Evolutionary conservation across 768 basidiomycete species (phyloP), one percentile per base, ranked within the genome.

Genomic region (Galerina sulciceps): DNA sequence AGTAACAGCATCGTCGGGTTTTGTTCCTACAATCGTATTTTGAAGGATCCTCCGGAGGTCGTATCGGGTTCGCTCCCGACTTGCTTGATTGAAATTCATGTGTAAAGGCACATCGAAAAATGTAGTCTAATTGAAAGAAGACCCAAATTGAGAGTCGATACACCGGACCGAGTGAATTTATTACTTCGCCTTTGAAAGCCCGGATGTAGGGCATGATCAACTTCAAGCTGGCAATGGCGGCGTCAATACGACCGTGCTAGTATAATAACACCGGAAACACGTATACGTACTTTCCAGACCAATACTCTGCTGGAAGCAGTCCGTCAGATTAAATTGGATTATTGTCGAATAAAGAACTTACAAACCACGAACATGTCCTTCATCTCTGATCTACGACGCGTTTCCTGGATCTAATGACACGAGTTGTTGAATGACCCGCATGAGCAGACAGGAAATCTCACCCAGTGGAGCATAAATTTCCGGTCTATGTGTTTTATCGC

Each of bases 91-190:
- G 67, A 96, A 88, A 63, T 92, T 93, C 73, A 86, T 81, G 68
- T 98, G 95, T 18, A 98, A 79, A 17, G 93, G 93, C 6, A 93
- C 92, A 69, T 97, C 95, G 63, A 97, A 97, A 68, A 96, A 93
- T 0, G 94, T 82, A 10, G 90, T 86, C 89, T 96, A 71, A 40
- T 17, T 26, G 51, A 48, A 50, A n/a, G 35, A 35, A 3, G 10
- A 26, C 31, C 34, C 43, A 17, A 20, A 47, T 48, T 22, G 26
- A 26, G 10, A 18, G 34, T 23, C 41, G 35, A 26, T 15, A 31
- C 18, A 17, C 17, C 55, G 57, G 37, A 45, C 48, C 23, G 17
- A 53, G 18, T 20, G 15, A 55, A 34, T n/a, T 41, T 13, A 75
- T 53, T 60, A 90, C 91, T 71, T 89, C 79, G 62, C 91, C 90